Conservation (phyloP, 2,329 filamentous ascomycete species). For the Epichloe coenophiala region DNA sequence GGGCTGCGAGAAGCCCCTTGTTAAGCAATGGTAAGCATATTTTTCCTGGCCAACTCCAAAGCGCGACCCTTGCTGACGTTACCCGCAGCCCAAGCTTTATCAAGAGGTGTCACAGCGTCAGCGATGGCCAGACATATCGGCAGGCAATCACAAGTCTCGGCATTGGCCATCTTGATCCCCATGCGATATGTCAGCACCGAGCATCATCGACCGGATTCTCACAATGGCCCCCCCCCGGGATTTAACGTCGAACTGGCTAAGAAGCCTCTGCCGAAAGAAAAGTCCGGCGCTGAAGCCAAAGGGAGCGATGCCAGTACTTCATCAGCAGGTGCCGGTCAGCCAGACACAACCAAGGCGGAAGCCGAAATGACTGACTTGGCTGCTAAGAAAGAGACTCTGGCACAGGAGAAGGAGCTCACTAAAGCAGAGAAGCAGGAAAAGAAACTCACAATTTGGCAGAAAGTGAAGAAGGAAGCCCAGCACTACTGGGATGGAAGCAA, state of each 20-base stretch:
- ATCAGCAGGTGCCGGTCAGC: slow-evolving; percentile 15
- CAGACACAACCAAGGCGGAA: slow-evolving; percentile 25
- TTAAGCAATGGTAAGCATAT: slow-evolving; percentile 30
- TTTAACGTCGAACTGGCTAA: slow-evolving; percentile 86
- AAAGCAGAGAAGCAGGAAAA: slow-evolving; percentile 55
- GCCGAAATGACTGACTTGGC: slow-evolving; percentile 47
- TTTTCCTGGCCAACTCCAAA: not conserved
- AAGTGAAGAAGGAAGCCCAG: slow-evolving; percentile 82
- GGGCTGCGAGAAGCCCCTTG: slow-evolving; percentile 41
- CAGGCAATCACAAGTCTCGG: slow-evolving; percentile 32
- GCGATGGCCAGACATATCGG: slow-evolving; percentile 33
- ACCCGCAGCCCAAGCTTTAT: slow-evolving; percentile 29
- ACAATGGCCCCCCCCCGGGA: slow-evolving; percentile 69
- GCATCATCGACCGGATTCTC: slow-evolving; percentile 36
- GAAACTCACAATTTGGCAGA: slow-evolving; percentile 80
- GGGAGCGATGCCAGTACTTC: slow-evolving; percentile 15
- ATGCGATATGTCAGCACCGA: slow-evolving; percentile 45
- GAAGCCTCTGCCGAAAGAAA: slow-evolving; percentile 58
- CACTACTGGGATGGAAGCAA: slow-evolving; percentile 99
- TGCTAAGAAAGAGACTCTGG: slow-evolving; percentile 46
- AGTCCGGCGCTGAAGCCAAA: slow-evolving; percentile 18
- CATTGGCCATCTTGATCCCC: slow-evolving; percentile 44
- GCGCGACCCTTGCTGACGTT: slow-evolving; percentile 1
- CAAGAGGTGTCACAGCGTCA: slow-evolving; percentile 32
- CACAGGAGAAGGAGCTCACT: slow-evolving; percentile 44